These are phyloP conservation scores for Pseudocercospora ulei DNA, from an alignment of 2,329 filamentous ascomycete genomes.

Conservation along the genomic window DNA sequence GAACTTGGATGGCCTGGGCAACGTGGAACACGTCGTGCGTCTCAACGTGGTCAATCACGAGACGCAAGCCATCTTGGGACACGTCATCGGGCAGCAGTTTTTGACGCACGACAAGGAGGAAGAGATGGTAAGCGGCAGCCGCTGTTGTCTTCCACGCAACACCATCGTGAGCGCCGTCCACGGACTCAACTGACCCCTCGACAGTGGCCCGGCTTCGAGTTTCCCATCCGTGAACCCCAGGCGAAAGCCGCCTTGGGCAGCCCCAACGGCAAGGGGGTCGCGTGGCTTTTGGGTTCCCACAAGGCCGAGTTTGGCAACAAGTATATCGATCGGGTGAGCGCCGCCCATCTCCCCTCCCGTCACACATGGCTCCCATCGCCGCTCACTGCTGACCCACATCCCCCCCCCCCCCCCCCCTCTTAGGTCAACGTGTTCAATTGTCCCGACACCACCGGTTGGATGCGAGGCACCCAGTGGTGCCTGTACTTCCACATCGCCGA, in stretches of 20 bases:
- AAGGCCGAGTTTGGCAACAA: constrained; percentile 9
- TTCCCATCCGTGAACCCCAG: constrained; percentile 1
- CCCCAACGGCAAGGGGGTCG: constrained; percentile 11
- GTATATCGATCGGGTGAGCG: constrained; percentile 9
- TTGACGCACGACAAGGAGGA: too few species aligned
- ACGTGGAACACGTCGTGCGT: background rate
- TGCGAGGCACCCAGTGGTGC: constrained; percentile 10
- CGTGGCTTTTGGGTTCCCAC: constrained; percentile 13
- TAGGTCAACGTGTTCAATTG: constrained; percentile 14
- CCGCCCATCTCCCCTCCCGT: too few species aligned
- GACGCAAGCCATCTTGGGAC: background rate
- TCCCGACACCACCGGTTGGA: constrained; percentile 5
- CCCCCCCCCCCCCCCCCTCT: too few species aligned
- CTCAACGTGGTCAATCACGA: background rate
- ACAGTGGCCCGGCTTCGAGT: constrained; percentile 11
- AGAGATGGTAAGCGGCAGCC: too few species aligned
- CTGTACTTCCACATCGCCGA: constrained; percentile 11
- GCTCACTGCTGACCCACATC: too few species aligned
- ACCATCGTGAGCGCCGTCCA: too few species aligned
- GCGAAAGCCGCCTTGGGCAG: constrained; percentile 8
- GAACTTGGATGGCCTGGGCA: background rate
- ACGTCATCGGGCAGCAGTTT: background rate
- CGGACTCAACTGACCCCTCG: background rate
- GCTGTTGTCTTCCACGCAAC: too few species aligned
- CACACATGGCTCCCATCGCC: too few species aligned